phyloP scores from a whole-genome alignment of 306 rosid species.

The Cyamopsis tetragonoloba region DNA sequence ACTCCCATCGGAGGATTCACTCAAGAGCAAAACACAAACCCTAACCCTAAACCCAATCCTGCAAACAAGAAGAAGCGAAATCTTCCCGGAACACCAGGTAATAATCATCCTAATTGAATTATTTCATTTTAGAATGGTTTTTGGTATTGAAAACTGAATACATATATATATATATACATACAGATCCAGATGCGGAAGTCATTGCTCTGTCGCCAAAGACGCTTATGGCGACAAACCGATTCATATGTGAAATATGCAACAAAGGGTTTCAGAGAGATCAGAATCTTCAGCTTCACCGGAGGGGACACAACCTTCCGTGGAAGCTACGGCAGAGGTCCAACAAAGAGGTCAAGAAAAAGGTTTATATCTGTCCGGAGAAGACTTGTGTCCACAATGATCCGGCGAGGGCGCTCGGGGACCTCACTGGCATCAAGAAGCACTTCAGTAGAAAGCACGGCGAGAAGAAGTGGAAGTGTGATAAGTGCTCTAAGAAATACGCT shows the following conservation, averaged over 20 bases:
- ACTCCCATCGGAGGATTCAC: conserved; percentile 45
- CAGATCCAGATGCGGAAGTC: conserved; percentile 99
- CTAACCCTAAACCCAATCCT: conserved; percentile 52
- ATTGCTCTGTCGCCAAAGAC: conserved; percentile 83
- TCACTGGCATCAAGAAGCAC: conserved; percentile 94
- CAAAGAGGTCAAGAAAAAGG: conserved; percentile 80
- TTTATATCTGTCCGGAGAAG: conserved; percentile 88
- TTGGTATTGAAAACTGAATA: too few species aligned
- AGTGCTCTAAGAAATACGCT: conserved; percentile 92
- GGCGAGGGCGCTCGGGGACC: conserved; percentile 82
- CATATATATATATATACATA: too few species aligned
- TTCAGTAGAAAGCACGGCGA: conserved; percentile 92
- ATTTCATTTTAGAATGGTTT: neutral
- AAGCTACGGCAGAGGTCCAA: conserved; percentile 67
- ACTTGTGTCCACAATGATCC: conserved; percentile 86
- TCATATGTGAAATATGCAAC: conserved; percentile 93
- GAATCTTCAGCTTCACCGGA: conserved; percentile 84
- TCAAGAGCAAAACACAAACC: conserved; percentile 67
- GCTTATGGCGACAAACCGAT: conserved; percentile 89
- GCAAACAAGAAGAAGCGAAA: conserved; percentile 79
- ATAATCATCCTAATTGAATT: neutral
- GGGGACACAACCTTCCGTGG: conserved; percentile 98
- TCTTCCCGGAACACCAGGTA: conserved; percentile 94
- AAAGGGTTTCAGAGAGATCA: conserved; percentile 97
- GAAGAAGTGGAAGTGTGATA: conserved; percentile 98